Conservation (phyloP, 108 stramenopile species). For the Conticribra weissflogii region DNA sequence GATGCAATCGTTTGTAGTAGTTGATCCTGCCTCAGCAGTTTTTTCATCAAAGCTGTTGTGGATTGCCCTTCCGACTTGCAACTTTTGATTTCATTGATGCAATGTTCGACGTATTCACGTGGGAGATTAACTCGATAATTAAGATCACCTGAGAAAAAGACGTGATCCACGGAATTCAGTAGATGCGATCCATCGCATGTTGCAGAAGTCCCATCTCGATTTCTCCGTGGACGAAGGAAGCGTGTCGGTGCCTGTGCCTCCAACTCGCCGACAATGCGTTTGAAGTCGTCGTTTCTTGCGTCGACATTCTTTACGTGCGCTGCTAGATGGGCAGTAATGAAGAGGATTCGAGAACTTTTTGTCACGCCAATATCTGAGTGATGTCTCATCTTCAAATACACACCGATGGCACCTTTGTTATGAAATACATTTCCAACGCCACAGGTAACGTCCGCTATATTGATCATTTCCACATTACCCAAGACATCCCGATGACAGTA, state of each 20-base stretch:
- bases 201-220: constrained; percentile 20
- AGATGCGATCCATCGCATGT: constrained; percentile 57
- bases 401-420: constrained; percentile 91
- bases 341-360: constrained; percentile 72
- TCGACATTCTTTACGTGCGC: constrained; percentile 89
- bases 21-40: constrained; percentile 77
- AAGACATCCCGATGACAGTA: constrained; percentile 76
- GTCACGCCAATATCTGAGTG: constrained; percentile 23
- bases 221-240: constrained; percentile 57
- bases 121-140: constrained; percentile 87
- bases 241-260: constrained; percentile 81
- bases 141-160: constrained; percentile 87
- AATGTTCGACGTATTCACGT: constrained; percentile 68
- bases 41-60: constrained; percentile 36
- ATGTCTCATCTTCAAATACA: constrained; percentile 71
- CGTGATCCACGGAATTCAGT: constrained; percentile 73
- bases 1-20: constrained; percentile 64
- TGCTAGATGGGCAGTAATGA: constrained; percentile 85
- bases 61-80: constrained; percentile 4
- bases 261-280: constrained; percentile 80
- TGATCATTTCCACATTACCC: constrained; percentile 69
- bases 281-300: constrained; percentile 84
- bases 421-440: constrained; percentile 92
- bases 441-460: constrained; percentile 86
- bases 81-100: constrained; percentile 44